phyloP scores from a whole-genome alignment of 2,329 filamentous ascomycete genomes.

The Ophiostoma ips region DNA sequence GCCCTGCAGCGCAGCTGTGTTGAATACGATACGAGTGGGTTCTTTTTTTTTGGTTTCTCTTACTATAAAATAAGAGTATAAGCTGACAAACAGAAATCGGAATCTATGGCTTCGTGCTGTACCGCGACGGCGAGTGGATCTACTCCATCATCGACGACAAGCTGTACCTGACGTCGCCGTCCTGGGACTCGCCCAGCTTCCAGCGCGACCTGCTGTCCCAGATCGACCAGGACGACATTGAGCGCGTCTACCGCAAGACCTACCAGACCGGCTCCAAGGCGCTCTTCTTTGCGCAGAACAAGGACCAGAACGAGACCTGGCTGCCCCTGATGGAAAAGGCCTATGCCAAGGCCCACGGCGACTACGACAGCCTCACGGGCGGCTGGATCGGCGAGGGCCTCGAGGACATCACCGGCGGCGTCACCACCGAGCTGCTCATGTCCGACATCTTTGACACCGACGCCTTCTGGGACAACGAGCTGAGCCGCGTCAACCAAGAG shows the following conservation, averaged over 20 bases:
- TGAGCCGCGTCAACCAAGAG: conserved; percentile 64
- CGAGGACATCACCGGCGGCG: conserved; percentile 49
- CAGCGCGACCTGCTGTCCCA: conserved; percentile 63
- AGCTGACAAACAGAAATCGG: conserved; percentile 6
- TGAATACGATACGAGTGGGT: conserved; percentile 48
- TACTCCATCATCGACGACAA: conserved; percentile 88
- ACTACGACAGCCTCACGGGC: conserved; percentile 61
- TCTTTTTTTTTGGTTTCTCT: neutral
- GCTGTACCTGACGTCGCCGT: conserved; percentile 67
- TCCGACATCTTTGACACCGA: conserved; percentile 62
- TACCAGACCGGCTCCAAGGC: conserved; percentile 64
- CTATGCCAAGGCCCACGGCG: conserved; percentile 68
- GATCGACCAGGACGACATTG: conserved; percentile 56
- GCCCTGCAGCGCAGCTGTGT: conserved; percentile 64
- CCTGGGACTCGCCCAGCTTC: conserved; percentile 66
- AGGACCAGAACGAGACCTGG: conserved; percentile 66
- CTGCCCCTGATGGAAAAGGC: conserved; percentile 67
- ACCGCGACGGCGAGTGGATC: conserved; percentile 70
- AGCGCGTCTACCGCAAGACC: conserved; percentile 48
- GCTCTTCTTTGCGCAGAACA: conserved; percentile 64
- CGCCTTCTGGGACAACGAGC: conserved; percentile 64
- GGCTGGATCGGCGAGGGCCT: conserved; percentile 50
- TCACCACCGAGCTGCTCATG: conserved; percentile 51
- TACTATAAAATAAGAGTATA: neutral
- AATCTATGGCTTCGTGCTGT: neutral